Conservation (phyloP, 257 asterid genomes). For the Leptodermis oblonga region DNA sequence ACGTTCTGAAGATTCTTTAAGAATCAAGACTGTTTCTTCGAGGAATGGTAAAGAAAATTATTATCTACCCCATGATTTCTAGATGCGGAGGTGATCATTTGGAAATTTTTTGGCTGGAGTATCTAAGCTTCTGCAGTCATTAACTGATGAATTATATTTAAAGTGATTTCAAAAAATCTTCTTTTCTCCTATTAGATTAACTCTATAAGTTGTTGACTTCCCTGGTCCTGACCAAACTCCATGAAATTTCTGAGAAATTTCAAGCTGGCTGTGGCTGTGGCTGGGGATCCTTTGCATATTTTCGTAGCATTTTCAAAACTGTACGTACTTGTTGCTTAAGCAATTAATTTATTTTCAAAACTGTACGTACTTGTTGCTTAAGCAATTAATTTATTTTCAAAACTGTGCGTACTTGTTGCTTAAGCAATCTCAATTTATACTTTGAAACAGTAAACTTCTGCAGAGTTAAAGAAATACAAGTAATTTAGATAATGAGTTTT, state of each 20-base stretch:
- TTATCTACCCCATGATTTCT: no score
- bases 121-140: no score
- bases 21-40: background rate
- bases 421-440: background rate
- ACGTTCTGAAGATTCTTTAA: background rate
- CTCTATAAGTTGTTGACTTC: background rate
- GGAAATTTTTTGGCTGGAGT: no score
- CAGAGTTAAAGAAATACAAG: background rate
- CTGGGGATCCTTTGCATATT: background rate
- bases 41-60: background rate
- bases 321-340: background rate
- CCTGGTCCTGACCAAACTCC: background rate
- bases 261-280: background rate
- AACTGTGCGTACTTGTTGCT: background rate
- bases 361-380: background rate
- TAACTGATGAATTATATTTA: no score
- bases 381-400: no score
- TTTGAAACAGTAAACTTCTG: background rate
- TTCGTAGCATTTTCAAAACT: background rate
- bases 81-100: no score
- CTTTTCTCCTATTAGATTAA: no score
- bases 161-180: no score
- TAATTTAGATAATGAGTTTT: background rate
- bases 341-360: no score
- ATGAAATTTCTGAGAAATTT: conserved; percentile 7